These are phyloP conservation scores for Colletotrichum liriopes DNA, from an alignment of 2,329 filamentous ascomycete genomes.

Conservation along the genomic window DNA sequence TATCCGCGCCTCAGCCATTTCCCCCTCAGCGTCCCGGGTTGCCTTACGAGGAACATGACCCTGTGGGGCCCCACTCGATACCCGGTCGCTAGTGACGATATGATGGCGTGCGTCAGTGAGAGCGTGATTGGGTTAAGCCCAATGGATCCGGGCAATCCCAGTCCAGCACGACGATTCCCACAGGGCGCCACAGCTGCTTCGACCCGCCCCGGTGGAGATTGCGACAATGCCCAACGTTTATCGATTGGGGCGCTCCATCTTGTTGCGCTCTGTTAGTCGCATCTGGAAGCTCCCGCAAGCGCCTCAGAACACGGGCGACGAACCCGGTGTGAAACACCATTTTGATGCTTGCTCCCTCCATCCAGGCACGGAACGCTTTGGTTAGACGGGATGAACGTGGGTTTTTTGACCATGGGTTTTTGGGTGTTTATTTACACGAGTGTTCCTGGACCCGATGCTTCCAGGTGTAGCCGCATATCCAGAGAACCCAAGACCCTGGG, in stretches of 20 bases:
- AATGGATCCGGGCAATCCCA: neutral
- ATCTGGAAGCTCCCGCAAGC: constrained; percentile 5
- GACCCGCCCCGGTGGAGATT: neutral
- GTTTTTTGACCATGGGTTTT: neutral
- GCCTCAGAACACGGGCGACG: neutral
- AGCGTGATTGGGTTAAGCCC: constrained; percentile 15
- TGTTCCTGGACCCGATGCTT: neutral
- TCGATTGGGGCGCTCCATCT: neutral
- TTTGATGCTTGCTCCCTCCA: neutral
- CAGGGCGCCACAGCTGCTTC: neutral
- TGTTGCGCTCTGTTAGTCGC: neutral
- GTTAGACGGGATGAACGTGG: constrained; percentile 7
- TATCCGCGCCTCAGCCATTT: too few relatives aligned
- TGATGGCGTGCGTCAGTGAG: constrained; percentile 36
- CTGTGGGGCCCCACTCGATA: constrained; percentile 16
- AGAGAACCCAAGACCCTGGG: neutral
- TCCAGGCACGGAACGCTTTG: neutral
- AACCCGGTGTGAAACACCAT: neutral
- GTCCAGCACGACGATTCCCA: neutral
- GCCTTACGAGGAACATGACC: constrained; percentile 7
- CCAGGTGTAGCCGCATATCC: neutral
- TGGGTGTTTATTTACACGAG: neutral
- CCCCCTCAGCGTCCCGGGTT: neutral
- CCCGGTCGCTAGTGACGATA: constrained; percentile 31
- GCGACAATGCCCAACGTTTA: neutral